Base-by-base conservation (phyloP, 768 basidiomycete species). In the Tricholoma hemisulphureum region DNA sequence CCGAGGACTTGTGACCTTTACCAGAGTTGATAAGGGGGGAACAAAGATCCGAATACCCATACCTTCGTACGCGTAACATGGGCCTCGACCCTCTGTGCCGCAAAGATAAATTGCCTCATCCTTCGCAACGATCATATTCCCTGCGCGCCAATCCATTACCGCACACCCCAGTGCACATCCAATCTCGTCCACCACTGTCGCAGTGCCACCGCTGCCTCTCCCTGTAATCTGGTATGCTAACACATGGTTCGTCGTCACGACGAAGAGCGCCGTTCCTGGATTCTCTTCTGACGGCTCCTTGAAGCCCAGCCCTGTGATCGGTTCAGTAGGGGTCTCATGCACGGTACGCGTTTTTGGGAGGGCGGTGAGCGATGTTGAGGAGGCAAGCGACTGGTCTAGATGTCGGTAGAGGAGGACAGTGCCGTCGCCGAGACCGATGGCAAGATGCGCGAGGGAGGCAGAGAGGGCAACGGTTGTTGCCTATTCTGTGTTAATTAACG, bases 21-120 rank as follows among this genome's bases (percentile, higher is more conserved):
- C 37, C 46, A 23, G 21, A 28, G 43, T 35, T 18, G 18, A 48
- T 53, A 60, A 57, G 31, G 51, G 46, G 28, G 23, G 3, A 3
- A 16, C 21, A 35, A 50, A 26, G 11, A 29, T 7, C 28, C 5
- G 21, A 49, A 37, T 23, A 1, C 24, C 56, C 71, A 51, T 55
- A 90, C 95, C 96, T 79, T 98, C 97, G 66, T 95, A 93, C 1
- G 95, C 95, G 67, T 87, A 93, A 54, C 91, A 93, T 0, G 88
- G 82, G 4, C 91, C 89, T 58, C 94, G 76, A 4, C 91, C 93
- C 16, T 95, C 91, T 0, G 83, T 80, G 0, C 88, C 86, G 65
- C 91, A 94, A 7, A 90, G 77, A 64, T 95, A 95, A 21, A 98
- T 87, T 3, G 94, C 95, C 65, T 98, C 97, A 46, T 97, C 91